Percentiles rank a stretch among this genome's conserved stretches.
Conservation (phyloP, 1,284 basidiomycete species). For the Ceratobasidium papillatum region DNA sequence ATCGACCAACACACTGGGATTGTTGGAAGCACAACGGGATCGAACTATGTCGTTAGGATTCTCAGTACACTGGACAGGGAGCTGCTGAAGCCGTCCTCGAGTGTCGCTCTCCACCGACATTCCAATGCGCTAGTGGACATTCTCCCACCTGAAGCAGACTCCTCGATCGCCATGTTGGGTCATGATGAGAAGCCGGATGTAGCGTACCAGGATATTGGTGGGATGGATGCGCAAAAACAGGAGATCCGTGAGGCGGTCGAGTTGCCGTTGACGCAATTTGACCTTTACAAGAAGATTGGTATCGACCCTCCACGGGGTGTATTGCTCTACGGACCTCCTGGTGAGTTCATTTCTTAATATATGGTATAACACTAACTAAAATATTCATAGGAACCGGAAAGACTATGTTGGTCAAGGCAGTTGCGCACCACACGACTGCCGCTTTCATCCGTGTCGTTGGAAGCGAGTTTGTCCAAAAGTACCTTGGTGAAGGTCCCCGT, state of each 20-base stretch:
- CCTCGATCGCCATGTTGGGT: constrained; percentile 93
- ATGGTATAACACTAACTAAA: constrained; percentile 6
- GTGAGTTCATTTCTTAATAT: constrained; percentile 55
- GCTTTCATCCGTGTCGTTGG: constrained; percentile 98
- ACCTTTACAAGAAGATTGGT: constrained; percentile 99
- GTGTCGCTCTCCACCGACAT: constrained; percentile 97
- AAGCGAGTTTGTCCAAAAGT: constrained; percentile 99
- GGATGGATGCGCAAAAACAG: constrained; percentile 98
- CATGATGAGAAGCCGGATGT: constrained; percentile 95
- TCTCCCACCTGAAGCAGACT: constrained; percentile 97
- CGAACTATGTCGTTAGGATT: constrained; percentile 98
- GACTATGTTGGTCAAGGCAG: constrained; percentile 99
- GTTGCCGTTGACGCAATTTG: constrained; percentile 96
- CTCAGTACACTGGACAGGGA: constrained; percentile 97
- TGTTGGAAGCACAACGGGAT: constrained; percentile 97
- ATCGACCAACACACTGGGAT: constrained; percentile 99
- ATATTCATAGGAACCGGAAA: constrained; percentile 86
- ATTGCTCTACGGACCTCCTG: constrained; percentile 91
- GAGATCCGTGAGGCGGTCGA: constrained; percentile 99
- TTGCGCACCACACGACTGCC: constrained; percentile 96
- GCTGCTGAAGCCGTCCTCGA: constrained; percentile 95
- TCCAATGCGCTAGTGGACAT: constrained; percentile 99
- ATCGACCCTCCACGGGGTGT: constrained; percentile 98
- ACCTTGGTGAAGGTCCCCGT: constrained; percentile 97
- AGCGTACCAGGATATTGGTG: constrained; percentile 90